phyloP scores from a whole-genome alignment of 371 early-diverging fungal genomes.

The Saksenaea oblongispora region DNA sequence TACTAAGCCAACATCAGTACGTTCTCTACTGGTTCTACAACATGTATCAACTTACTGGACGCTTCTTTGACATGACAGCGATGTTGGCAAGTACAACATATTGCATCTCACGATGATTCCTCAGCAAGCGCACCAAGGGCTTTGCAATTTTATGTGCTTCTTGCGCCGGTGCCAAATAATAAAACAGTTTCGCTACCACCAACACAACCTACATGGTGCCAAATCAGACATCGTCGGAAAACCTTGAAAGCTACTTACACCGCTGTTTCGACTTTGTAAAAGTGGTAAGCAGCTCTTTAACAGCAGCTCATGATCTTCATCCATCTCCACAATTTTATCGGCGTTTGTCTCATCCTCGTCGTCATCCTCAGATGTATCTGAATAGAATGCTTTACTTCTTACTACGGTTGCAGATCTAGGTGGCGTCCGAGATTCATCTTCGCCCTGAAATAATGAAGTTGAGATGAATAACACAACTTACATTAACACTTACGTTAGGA shows the following conservation, averaged over 20 bases:
- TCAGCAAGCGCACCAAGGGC: conserved; percentile 78
- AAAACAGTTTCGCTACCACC: conserved; percentile 71
- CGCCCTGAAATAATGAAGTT: conserved; percentile 22
- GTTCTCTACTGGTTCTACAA: not conserved
- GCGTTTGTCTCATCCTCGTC: conserved; percentile 33
- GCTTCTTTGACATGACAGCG: conserved; percentile 66
- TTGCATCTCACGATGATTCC: conserved; percentile 74
- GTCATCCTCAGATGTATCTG: conserved; percentile 34
- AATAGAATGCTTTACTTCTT: conserved; percentile 35
- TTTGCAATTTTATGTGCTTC: conserved; percentile 66
- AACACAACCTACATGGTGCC: conserved; percentile 69
- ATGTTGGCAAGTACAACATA: conserved; percentile 81
- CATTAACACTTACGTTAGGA: conserved; percentile 29
- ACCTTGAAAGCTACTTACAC: conserved; percentile 51
- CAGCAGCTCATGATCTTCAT: conserved; percentile 78
- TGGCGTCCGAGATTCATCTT: conserved; percentile 31
- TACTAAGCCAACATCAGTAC: conserved; percentile 30
- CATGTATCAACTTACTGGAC: conserved; percentile 56
- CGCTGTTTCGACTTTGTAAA: conserved; percentile 84
- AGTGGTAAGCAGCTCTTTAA: conserved; percentile 74
- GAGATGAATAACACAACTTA: not conserved
- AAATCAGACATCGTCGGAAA: not conserved
- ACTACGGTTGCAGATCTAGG: conserved; percentile 24
- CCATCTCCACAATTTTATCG: conserved; percentile 46
- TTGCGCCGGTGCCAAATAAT: conserved; percentile 71